Evolutionary conservation across 1,284 basidiomycete genomes (phyloP), one percentile per base, ranked within the genome.

Genomic region (Trametes hirsuta): DNA sequence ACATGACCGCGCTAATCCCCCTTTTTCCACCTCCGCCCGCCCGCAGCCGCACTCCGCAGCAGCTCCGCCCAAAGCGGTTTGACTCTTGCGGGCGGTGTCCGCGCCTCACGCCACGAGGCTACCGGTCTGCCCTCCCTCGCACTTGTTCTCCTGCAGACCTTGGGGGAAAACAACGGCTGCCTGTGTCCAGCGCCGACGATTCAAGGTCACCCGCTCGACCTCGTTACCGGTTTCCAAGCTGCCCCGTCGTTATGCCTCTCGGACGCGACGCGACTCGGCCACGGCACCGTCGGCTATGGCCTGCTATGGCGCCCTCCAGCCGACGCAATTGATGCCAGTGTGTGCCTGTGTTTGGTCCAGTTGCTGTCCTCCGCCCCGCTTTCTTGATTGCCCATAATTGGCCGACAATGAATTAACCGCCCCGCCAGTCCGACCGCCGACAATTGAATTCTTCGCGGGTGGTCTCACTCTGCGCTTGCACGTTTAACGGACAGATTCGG

Each of bases 1-100:
- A 66, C 54, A 57, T 66, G 64, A 63, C 54, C 64, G 61, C 64
- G 64, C 61, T 55, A 45, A 53, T 35, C 36, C 0, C 21, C 15
- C 5, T 5, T 18, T 51, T 40, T 18, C 8, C 30, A 30, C 3
- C 24, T 51, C 49, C 49, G 49, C 37, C 14, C 15, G 12, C 39
- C 14, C 25, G 6, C 14, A 5, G 35, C 24, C 41, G 22, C 8
- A 4, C 30, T 8, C 30, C 30, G 30, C 30, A 30, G 5, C 30
- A 8, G 30, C 55, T 53, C 49, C 36, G 35, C 42, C 37, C 25
- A 24, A 41, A 39, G 15, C 34, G 9, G 25, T 21, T 45, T 49
- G 47, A 51, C 52, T 39, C 18, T 47, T 47, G 1, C 37, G 14
- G 50, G 40, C 40, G 14, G 8, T 10, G 18, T 24, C 45, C 22